Base-by-base conservation (phyloP, 202 grass and related monocot species). In the Setaria viridis region DNA sequence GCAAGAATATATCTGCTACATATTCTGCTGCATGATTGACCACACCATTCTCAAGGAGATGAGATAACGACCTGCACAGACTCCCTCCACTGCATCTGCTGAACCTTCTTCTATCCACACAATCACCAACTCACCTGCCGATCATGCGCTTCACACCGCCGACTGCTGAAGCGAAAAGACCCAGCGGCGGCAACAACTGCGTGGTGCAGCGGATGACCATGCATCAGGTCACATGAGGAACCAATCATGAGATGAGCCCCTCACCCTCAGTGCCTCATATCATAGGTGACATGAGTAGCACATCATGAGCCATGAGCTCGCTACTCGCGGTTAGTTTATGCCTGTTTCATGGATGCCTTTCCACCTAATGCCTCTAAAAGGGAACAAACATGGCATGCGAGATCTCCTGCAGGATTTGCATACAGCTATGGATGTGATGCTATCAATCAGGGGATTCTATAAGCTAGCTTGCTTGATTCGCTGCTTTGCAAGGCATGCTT, bases 391-490 rank as follows among this genome's bases (percentile, higher is more conserved):
- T 25, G 70, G 48, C 48, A 84, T 66, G 47, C 39, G n/a, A 88
- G 70, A 84, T 89, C 81, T 79, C 70, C 76, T 80, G 69, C 41
- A 80, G n/a, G 82, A 89, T 85, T 85, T 80, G 76, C 50, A 59
- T 59, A 76, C 78, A 81, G 21, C 42, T 42, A 85, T 37, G 11
- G 62, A 46, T 74, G 15, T 20, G n/a, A 58, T 82, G 19, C 20
- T 48, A 2, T 50, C 65, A 39, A 30, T 74, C 39, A 67, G 59
- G 65, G 65, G 70, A 81, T 67, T 74, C 67, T 67, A n/a, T 41
- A 80, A 73, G 67, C 21, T 76, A 80, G n/a, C 37, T 25, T 77
- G 41, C 34, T 64, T 77, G 73, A 80, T 86, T 73, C 54, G 68
- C 67, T 64, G n/a, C 76, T 74, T 86, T n/a, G n/a, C 56, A n/a